These are phyloP conservation scores for Jasminum sambac DNA, from an alignment of 257 asterid genomes.

Conservation along the genomic window DNA sequence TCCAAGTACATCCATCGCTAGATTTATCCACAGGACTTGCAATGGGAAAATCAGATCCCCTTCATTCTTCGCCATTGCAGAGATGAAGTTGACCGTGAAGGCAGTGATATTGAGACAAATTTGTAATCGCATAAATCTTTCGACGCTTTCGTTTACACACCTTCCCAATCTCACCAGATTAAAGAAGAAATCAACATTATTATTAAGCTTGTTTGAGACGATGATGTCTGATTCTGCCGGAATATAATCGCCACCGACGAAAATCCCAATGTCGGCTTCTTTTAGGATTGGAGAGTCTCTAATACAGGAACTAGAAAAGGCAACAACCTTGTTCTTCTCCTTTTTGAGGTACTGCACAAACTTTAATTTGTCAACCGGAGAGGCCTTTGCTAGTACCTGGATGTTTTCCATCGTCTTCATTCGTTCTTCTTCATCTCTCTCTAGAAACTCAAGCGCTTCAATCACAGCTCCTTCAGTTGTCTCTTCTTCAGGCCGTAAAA, in stretches of 20 bases:
- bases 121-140: slow-evolving; percentile 32
- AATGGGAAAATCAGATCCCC: slow-evolving; percentile 24
- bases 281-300: slow-evolving; percentile 41
- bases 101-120: slow-evolving; percentile 36
- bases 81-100: slow-evolving; percentile 33
- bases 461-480: slow-evolving; percentile 20
- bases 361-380: slow-evolving; percentile 37
- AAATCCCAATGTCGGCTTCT: slow-evolving; percentile 48
- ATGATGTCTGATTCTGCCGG: slow-evolving; percentile 24
- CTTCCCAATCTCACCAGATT: slow-evolving; percentile 35
- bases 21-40: slow-evolving; percentile 45
- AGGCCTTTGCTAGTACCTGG: slow-evolving; percentile 33
- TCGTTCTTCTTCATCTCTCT: slow-evolving; percentile 27
- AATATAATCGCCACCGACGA: slow-evolving; percentile 15
- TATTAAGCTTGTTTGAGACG: neutral
- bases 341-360: slow-evolving; percentile 38
- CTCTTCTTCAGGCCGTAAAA: slow-evolving; percentile 30
- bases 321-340: slow-evolving; percentile 30
- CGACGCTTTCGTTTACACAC: slow-evolving; percentile 24
- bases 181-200: slow-evolving; percentile 25
- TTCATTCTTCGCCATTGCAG: slow-evolving; percentile 14
- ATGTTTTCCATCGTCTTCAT: slow-evolving; percentile 23
- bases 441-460: slow-evolving; percentile 34
- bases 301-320: slow-evolving; percentile 19
- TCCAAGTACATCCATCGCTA: slow-evolving; percentile 34